These are phyloP conservation scores for Perkinsus olseni DNA, from an alignment of 169 alveolate genomes.

Conservation along the genomic window DNA sequence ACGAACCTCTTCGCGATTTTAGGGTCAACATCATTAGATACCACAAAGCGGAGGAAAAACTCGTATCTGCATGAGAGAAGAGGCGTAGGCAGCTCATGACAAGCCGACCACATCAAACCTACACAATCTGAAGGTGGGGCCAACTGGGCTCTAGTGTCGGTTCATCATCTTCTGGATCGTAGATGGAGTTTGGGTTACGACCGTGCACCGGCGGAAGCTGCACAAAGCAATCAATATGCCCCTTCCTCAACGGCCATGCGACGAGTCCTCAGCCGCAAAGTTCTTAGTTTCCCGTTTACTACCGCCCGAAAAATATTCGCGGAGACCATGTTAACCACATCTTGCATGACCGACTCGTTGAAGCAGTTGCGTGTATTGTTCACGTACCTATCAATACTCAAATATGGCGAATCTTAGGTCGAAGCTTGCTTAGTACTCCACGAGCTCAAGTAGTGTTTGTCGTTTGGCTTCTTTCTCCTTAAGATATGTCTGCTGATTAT, in stretches of 20 bases:
- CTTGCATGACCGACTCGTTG: constrained; percentile 54
- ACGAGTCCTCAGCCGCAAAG: too few relatives aligned
- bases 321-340: constrained; percentile 61
- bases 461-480: constrained; percentile 64
- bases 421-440: constrained; percentile 48
- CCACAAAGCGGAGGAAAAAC: constrained; percentile 68
- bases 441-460: constrained; percentile 67
- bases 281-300: constrained; percentile 23
- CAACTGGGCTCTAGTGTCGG: constrained; percentile 57
- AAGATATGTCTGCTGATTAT: constrained; percentile 24
- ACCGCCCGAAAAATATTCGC: constrained; percentile 58
- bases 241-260: background rate
- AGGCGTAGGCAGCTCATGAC: background rate
- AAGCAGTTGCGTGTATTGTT: constrained; percentile 60
- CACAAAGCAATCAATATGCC: background rate
- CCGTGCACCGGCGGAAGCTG: background rate
- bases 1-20: constrained; percentile 68
- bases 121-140: constrained; percentile 32
- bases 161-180: constrained; percentile 70
- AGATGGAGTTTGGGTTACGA: background rate
- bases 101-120: background rate
- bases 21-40: constrained; percentile 67
- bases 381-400: constrained; percentile 19
- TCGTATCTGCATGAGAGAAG: constrained; percentile 40
- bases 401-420: background rate